A percentile compares a stretch with the other conserved stretches of the same genome.
phyloP scores from a whole-genome alignment of 75 land plant genomes.

The Larix kaempferi region DNA sequence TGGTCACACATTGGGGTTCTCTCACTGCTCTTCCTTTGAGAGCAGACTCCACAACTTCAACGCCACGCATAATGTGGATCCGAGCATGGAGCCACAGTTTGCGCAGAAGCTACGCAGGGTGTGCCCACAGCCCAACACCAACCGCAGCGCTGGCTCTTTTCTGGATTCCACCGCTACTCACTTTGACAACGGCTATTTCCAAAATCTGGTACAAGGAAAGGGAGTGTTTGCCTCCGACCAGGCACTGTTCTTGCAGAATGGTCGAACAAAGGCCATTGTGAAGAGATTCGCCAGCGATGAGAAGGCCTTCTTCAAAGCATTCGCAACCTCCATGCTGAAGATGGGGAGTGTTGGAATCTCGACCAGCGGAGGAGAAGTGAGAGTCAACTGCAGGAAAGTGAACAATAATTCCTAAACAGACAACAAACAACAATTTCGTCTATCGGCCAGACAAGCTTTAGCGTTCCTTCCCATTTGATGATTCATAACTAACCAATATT shows the following conservation, averaged over 20 bases:
- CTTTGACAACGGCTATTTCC: constrained; percentile 61
- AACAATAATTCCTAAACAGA: background rate
- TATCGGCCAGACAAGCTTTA: too few species aligned
- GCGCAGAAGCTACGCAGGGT: constrained; percentile 22
- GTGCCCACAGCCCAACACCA: constrained; percentile 38
- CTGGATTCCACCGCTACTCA: constrained; percentile 38
- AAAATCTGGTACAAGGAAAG: constrained; percentile 19
- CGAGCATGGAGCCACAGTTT: constrained; percentile 29
- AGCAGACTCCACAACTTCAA: constrained; percentile 40
- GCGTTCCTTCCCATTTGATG: too few species aligned
- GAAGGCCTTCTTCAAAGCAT: constrained; percentile 40
- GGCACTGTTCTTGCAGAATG: constrained; percentile 23
- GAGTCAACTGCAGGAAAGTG: constrained; percentile 21
- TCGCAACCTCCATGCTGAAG: constrained; percentile 46
- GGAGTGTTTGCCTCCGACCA: constrained; percentile 60
- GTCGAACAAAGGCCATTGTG: constrained; percentile 33
- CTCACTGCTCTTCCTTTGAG: constrained; percentile 53
- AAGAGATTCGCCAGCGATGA: constrained; percentile 35
- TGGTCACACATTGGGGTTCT: constrained; percentile 59
- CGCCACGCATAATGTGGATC: constrained; percentile 26
- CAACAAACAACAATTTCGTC: too few species aligned
- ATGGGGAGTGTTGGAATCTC: constrained; percentile 30
- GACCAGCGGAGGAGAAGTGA: constrained; percentile 7
- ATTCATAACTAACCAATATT: too few species aligned
- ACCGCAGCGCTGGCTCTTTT: constrained; percentile 21